These are phyloP conservation scores for Cardiospermum halicacabum DNA, from an alignment of 345 rosid genomes.

Conservation along the genomic window DNA sequence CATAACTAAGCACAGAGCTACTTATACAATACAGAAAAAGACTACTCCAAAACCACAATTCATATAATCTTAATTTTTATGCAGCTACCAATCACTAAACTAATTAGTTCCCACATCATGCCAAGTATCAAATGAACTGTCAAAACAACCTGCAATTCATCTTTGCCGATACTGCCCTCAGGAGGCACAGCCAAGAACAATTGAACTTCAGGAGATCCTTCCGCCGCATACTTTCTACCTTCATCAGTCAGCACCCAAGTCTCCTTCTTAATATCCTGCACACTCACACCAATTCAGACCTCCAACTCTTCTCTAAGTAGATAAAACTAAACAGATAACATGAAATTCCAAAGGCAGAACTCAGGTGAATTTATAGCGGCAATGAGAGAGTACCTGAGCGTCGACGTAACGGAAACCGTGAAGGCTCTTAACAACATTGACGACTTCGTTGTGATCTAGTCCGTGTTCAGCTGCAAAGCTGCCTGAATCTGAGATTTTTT, in stretches of 20 bases:
- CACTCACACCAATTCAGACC: neutral
- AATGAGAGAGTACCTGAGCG: constrained; percentile 37
- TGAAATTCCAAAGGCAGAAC: neutral
- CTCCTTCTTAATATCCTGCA: constrained; percentile 70
- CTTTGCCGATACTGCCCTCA: constrained; percentile 63
- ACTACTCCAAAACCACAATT: neutral
- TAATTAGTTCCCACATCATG: no score
- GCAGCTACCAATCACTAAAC: neutral
- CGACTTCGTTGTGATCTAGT: constrained; percentile 61
- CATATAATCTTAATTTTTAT: no score
- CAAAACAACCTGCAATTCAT: constrained; percentile 53
- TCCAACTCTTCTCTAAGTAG: neutral
- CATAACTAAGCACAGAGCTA: neutral
- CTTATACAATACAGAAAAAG: neutral
- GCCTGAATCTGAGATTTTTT: constrained; percentile 64
- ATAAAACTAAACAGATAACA: neutral
- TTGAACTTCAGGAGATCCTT: constrained; percentile 83
- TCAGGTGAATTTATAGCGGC: neutral
- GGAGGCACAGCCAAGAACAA: constrained; percentile 67
- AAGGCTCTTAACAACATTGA: constrained; percentile 79
- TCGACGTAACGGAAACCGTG: constrained; percentile 71
- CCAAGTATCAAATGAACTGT: neutral
- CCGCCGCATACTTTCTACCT: constrained; percentile 62
- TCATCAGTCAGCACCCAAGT: constrained; percentile 78
- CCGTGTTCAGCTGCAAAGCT: constrained; percentile 46